Evolutionary conservation across 495 filamentous ascomycete genomes (phyloP).

Genomic region (Penicillium psychrofluorescens): DNA sequence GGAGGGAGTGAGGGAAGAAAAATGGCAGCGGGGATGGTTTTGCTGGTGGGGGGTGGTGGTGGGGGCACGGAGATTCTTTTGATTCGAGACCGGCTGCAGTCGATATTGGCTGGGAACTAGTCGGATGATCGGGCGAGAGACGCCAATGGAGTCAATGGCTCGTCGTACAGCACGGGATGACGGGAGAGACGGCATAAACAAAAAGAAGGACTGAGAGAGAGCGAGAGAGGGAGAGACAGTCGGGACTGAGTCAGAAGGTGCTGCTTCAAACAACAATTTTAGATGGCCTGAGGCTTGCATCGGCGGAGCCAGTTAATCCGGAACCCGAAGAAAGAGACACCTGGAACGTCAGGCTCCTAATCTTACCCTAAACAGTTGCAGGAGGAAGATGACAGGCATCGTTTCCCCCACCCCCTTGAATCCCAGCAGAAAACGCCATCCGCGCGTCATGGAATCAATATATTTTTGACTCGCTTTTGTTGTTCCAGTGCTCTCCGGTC

Average conservation of each 20-base stretch:
- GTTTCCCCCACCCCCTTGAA: no score
- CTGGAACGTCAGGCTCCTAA: background rate
- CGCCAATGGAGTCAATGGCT: conserved; percentile 10
- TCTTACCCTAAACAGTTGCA: background rate
- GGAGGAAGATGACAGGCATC: no score
- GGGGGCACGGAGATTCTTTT: conserved; percentile 28
- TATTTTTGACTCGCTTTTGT: no score
- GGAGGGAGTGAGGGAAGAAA: conserved; percentile 18
- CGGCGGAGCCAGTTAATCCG: conserved; percentile 8
- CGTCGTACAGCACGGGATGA: conserved; percentile 17
- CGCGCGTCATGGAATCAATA: no score
- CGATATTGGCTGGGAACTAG: no score
- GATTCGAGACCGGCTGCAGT: conserved; percentile 13
- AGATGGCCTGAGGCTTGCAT: background rate
- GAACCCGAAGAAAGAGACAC: background rate
- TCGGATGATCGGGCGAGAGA: conserved; percentile 4
- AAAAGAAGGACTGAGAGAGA: conserved; percentile 5
- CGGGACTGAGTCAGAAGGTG: conserved; percentile 5
- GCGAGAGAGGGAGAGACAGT: no score
- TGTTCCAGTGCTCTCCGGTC: no score
- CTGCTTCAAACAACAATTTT: conserved; percentile 12
- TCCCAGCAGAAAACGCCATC: no score
- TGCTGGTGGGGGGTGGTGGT: conserved; percentile 34
- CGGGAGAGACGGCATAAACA: conserved; percentile 20
- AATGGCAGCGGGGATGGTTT: conserved; percentile 24